Evolutionary conservation across 345 rosid genomes (phyloP).

Genomic region (Psidium friedrichsthalianum): DNA sequence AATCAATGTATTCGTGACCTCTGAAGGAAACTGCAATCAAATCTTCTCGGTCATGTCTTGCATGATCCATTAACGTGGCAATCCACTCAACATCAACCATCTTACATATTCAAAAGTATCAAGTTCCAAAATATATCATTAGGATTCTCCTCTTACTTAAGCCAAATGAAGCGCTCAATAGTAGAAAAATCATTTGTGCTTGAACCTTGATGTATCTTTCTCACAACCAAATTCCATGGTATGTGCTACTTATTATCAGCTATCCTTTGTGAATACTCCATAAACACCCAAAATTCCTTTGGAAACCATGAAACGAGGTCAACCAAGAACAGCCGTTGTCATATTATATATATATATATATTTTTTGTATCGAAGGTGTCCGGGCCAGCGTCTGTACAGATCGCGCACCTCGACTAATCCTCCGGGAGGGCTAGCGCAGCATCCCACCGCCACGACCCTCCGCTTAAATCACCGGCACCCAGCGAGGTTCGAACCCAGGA

Average conservation of each 20-base stretch:
- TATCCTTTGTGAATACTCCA: neutral
- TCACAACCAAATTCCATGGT: neutral
- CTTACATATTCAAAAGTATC: neutral
- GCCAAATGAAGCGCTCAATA: neutral
- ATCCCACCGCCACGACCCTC: too few species aligned
- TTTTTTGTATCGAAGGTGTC: too few species aligned
- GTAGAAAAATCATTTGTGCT: neutral
- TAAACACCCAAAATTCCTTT: neutral
- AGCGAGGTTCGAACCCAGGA: too few species aligned
- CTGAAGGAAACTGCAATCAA: neutral
- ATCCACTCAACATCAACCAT: fast-evolving
- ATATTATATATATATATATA: neutral
- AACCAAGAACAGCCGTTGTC: neutral
- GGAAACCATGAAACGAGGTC: neutral
- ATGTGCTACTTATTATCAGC: neutral
- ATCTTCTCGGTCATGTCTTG: neutral
- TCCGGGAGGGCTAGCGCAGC: too few species aligned
- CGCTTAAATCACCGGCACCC: too few species aligned
- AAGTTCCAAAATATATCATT: neutral
- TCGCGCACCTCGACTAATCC: too few species aligned
- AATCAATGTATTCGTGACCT: neutral
- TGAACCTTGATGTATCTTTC: neutral
- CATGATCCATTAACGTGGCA: neutral
- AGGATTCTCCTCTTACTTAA: neutral
- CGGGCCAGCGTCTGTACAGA: too few species aligned